Conservation (phyloP, 202 grass and related monocot species). For the Panicum hallii region DNA sequence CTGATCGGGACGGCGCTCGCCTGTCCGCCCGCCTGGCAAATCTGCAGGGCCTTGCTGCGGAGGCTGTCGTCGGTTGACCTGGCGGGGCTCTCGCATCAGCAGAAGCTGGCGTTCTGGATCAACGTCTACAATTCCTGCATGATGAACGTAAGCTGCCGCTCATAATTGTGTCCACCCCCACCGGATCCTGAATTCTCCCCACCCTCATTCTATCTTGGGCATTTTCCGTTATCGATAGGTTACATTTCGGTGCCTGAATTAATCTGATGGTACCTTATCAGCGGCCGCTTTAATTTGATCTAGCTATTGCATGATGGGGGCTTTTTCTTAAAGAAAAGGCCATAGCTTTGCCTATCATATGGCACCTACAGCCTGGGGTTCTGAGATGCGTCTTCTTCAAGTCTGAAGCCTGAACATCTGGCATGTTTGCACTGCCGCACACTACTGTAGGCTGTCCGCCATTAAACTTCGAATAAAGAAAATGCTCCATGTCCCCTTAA, state of each 20-base stretch:
- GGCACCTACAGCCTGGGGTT: constrained; percentile 33
- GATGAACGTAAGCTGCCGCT: constrained; percentile 87
- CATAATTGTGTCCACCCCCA: neutral
- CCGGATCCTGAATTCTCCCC: neutral
- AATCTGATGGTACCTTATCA: neutral
- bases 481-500: constrained; percentile 52
- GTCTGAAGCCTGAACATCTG: constrained; percentile 34
- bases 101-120: constrained; percentile 99
- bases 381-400: constrained; percentile 44
- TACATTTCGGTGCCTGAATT: neutral
- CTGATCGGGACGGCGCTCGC: constrained; percentile 24
- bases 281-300: constrained; percentile 20
- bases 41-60: constrained; percentile 70
- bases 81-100: constrained; percentile 73
- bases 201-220: neutral
- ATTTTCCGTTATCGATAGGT: neutral
- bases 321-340: constrained; percentile 2
- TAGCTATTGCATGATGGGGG: neutral
- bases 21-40: constrained; percentile 35
- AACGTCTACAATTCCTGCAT: constrained; percentile 96
- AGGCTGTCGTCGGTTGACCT: constrained; percentile 68
- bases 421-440: constrained; percentile 47
- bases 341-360: constrained; percentile 10
- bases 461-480: constrained; percentile 49
- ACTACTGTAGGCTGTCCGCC: constrained; percentile 6